Base-by-base conservation (phyloP, 306 rosid genomes). In the Gillenia trifoliata region DNA sequence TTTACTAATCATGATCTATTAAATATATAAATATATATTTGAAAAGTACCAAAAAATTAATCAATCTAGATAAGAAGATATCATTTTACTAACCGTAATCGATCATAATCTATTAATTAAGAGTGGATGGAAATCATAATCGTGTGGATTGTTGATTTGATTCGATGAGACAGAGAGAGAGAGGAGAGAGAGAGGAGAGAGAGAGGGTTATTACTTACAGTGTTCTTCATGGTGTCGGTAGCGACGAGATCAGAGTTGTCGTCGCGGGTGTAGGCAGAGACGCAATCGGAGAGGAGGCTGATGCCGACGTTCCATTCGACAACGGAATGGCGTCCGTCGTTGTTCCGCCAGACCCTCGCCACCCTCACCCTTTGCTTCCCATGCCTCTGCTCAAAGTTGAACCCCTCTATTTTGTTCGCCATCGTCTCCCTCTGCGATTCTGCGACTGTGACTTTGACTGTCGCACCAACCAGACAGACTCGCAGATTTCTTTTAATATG, bases 201-300 rank as follows among this genome's bases (percentile, higher is more conserved):
- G 11, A 23, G 54, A 15, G 65, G 52, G 20, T 45, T 16, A 43
- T 12, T 40, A 0, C 56, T 72, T 76, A 94, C 97, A 0, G 98
- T 94, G 87, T 94, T 94, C 73, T 94, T 94, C 89, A 94, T 90
- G 74, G 97, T 90, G 34, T 92, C 96, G 31, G 98, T 94, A 40
- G 97, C 97, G 70, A 94, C 98, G 78, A 92, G 83, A 33, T 94
- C 95, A 1, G 96, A 86, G 65, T 90, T 91, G 68, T 91, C 95
- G 40, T 81, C 95, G 31, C 81, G 76, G 43, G 83, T 55, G n/a
- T 94, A 92, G 5, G 99, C 82, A 4, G 82, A 55, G 60, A 81
- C 23, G 77, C 96, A 94, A 85, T 92, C 91, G 54, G 99, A 92
- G 79, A 90, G 77, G 29, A 94, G 95, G 62, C 64, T 87, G 80